Conservation (phyloP, 352 stramenopile genomes). For the Globisporangium cederbergense region DNA sequence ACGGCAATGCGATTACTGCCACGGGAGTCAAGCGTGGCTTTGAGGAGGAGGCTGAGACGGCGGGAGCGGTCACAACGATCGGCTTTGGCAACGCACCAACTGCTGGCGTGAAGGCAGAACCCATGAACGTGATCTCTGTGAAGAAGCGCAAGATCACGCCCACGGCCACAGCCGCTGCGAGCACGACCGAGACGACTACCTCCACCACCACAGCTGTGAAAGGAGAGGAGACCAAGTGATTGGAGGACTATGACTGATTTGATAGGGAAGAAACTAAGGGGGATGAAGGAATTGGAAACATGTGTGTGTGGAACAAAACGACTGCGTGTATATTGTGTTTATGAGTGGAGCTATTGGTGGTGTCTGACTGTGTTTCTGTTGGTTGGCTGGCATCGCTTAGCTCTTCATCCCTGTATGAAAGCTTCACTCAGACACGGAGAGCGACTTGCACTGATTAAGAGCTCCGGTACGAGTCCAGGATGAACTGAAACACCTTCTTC, state of each 20-base stretch:
- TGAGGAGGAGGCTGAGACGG: constrained; percentile 12
- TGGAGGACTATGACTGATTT: not conserved
- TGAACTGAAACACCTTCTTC: constrained; percentile 69
- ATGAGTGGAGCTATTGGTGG: not conserved
- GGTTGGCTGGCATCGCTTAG: not conserved
- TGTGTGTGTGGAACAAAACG: not conserved
- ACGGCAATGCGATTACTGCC: not conserved
- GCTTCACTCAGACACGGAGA: not conserved
- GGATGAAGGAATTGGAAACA: not conserved
- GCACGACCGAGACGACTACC: no score
- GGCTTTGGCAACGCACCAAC: constrained; percentile 43
- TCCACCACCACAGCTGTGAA: not conserved
- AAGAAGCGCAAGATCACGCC: constrained; percentile 18
- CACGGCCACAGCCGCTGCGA: not conserved
- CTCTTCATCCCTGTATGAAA: not conserved
- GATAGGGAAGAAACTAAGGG: not conserved
- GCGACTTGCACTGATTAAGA: not conserved
- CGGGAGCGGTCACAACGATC: constrained; percentile 52
- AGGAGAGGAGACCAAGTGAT: not conserved
- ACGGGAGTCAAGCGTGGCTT: constrained; percentile 4
- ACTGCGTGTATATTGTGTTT: constrained; percentile 2
- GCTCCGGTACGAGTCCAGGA: constrained; percentile 70
- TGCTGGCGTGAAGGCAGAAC: constrained; percentile 8
- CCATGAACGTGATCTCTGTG: constrained; percentile 51
- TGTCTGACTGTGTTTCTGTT: not conserved